Base-by-base conservation (phyloP, 106 monocot genomes). In the Chionographis japonica region DNA sequence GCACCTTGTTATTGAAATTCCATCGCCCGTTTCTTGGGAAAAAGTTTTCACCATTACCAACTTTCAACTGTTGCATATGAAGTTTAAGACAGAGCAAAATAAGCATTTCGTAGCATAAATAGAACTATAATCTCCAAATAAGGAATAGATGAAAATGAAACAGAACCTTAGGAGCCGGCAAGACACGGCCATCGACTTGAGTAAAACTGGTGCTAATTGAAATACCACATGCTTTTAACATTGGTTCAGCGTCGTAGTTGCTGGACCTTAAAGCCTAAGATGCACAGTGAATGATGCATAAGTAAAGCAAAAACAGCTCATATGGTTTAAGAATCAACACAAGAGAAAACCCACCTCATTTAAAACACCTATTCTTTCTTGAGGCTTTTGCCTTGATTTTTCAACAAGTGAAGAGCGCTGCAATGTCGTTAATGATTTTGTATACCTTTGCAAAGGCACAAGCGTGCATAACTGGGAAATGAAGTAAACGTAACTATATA, bases 1-100 rank as follows among this genome's bases (percentile, higher is more conserved):
- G 49, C 18, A 97, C 97, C 89, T 90, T 99, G 56, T 93, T 85
- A 64, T 88, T 99, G 36, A 99, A 99, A 73, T 99, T 99, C 98
- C 98, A 99, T 19, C 98, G 61, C 6, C 98, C 98, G 76, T 90
- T 87, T 2, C 81, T 73, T 11, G 98, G 81, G 3, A 78, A 20
- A 68, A 99, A 79, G 56, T 93, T 83, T 42, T 87, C 89, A n/a
- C 87, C 89, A 60, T 95, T 93, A 3, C 93, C 98, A 6, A 86
- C 83, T 57, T 81, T 93, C 40, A 99, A 68, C 98, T 99, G 76
- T 55, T 69, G 18, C 14, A 73, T 41, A 52, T 13, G 11, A 20
- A 65, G 6, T 35, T 36, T 8, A 6, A 60, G 18, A 60, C 17
- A 2, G 3, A 27, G 12, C 54, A 37, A 3, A 68, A 27, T 27